Conservation (phyloP, 129 eudicot genomes). For the Arctium minus region DNA sequence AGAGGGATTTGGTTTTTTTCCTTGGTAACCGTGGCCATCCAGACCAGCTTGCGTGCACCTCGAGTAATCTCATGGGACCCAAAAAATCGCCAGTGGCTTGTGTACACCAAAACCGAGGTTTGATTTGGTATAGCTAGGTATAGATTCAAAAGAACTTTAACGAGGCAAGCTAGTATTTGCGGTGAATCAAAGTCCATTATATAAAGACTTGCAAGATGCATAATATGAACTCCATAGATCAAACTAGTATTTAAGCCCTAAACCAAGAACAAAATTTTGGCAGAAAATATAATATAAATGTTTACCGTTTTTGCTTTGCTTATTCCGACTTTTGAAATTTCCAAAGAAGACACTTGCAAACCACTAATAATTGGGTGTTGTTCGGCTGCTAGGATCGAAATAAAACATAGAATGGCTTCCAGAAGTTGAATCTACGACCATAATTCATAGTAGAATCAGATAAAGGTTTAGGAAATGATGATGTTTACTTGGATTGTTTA, state of each 20-base stretch:
- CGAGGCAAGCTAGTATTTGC: not conserved
- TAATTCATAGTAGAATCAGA: not conserved
- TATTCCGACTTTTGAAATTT: not conserved
- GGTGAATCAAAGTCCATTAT: not conserved
- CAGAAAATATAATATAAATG: not conserved
- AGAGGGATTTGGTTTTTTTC: no score
- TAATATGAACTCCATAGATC: not conserved
- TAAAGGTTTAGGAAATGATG: not conserved
- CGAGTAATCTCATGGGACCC: not conserved
- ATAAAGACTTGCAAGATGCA: not conserved
- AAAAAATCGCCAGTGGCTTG: not conserved
- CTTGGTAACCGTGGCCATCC: no score
- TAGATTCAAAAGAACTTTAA: not conserved
- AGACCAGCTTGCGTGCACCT: not conserved
- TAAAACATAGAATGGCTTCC: conserved; percentile 13
- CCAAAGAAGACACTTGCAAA: conserved; percentile 8
- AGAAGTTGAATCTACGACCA: not conserved
- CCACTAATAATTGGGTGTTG: conserved; percentile 7
- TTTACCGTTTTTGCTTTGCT: conserved; percentile 1
- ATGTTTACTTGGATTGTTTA: conserved; percentile 21
- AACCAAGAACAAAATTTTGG: not conserved
- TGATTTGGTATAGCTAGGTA: not conserved
- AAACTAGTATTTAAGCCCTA: not conserved
- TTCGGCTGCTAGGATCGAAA: conserved; percentile 4
- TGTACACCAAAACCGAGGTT: not conserved